A percentile compares a stretch with the other conserved stretches of the same genome.
phyloP scores from a whole-genome alignment of 768 basidiomycete genomes.

The Suillus spraguei region DNA sequence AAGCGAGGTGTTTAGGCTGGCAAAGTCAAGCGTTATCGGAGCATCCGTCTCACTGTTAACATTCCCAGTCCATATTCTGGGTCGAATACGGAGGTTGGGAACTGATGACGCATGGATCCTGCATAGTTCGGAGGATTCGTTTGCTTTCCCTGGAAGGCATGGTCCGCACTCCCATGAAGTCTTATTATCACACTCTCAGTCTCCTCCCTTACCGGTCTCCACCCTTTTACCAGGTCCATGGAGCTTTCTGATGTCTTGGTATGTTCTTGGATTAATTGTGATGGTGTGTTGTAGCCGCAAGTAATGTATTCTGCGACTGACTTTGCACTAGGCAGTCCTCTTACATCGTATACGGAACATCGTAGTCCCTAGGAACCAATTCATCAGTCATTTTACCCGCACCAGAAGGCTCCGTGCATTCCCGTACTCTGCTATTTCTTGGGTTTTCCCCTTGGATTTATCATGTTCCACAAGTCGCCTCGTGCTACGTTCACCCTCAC shows the following conservation, averaged over 20 bases:
- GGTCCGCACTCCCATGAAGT: constrained; percentile 11
- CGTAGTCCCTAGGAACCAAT: constrained; percentile 56
- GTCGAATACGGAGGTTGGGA: constrained; percentile 40
- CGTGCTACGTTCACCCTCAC: constrained; percentile 60
- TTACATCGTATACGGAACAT: constrained; percentile 80
- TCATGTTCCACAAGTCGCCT: constrained; percentile 61
- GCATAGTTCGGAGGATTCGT: constrained; percentile 21
- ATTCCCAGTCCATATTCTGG: constrained; percentile 43
- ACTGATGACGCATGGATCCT: constrained; percentile 38
- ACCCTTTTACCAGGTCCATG: constrained; percentile 58
- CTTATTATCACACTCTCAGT: constrained; percentile 12
- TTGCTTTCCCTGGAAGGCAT: constrained; percentile 9
- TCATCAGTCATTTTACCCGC: constrained; percentile 18
- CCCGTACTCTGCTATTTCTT: constrained; percentile 32
- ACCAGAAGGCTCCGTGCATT: constrained; percentile 29
- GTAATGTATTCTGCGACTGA: neutral
- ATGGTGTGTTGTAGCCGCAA: constrained; percentile 48
- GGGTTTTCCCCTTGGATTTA: constrained; percentile 66
- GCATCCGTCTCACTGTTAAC: constrained; percentile 33
- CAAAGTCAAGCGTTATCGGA: neutral
- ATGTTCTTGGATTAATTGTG: constrained; percentile 64
- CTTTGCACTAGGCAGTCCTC: constrained; percentile 54
- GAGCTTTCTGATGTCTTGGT: constrained; percentile 75
- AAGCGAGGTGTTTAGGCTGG: neutral
- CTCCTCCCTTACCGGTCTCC: constrained; percentile 17